Conservation (phyloP, 441 rosid species). For the Euphorbia neoarborescens region DNA sequence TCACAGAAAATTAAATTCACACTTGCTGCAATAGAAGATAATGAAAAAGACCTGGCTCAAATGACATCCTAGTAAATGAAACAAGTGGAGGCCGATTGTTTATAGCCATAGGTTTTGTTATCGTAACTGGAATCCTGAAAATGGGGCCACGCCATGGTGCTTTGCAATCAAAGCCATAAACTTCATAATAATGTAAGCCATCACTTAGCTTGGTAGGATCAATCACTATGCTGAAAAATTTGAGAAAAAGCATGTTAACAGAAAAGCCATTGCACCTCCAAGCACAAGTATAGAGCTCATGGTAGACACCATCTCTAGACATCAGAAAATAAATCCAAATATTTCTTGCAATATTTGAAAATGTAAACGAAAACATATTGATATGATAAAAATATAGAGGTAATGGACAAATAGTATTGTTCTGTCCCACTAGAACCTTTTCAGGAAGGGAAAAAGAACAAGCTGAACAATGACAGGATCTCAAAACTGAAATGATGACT, state of each 20-base stretch:
- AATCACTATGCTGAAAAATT: slow-evolving; percentile 71
- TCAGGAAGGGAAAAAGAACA: background rate
- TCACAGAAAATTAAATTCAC: background rate
- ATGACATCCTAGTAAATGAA: slow-evolving; percentile 70
- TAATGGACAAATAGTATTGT: background rate
- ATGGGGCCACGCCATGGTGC: slow-evolving; percentile 91
- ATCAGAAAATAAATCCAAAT: slow-evolving; percentile 11
- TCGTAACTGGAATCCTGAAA: slow-evolving; percentile 80
- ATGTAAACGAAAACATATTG: background rate
- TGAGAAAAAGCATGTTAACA: slow-evolving; percentile 15
- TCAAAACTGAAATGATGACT: background rate
- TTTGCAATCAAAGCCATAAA: slow-evolving; percentile 89
- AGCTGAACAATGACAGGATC: background rate
- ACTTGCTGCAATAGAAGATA: background rate
- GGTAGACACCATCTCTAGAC: background rate
- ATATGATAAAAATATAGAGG: background rate
- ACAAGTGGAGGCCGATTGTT: slow-evolving; percentile 57
- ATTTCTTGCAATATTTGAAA: background rate
- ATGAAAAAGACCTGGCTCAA: slow-evolving; percentile 60
- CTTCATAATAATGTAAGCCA: slow-evolving; percentile 90
- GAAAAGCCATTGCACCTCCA: background rate
- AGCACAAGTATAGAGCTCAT: background rate
- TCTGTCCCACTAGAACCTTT: background rate
- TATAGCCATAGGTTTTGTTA: slow-evolving; percentile 70
- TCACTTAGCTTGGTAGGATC: slow-evolving; percentile 77